Percentiles rank a stretch among this genome's conserved stretches.
phyloP scores from a whole-genome alignment of 352 stramenopile species.

The Pythium biforme region DNA sequence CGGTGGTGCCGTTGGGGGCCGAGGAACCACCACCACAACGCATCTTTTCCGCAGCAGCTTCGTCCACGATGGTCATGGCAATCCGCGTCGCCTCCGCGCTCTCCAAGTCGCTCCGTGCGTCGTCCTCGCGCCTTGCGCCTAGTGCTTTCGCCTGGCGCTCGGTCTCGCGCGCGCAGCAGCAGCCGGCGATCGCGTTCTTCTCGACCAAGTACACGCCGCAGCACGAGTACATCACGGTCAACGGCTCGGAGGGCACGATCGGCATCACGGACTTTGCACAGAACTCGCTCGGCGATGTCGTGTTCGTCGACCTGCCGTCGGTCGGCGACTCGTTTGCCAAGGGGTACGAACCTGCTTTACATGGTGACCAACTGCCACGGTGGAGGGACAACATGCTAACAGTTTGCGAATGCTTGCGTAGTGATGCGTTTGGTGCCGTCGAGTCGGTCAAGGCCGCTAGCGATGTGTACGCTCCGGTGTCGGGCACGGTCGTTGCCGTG shows the following conservation, averaged over 20 bases:
- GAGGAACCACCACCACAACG: conserved; percentile 12
- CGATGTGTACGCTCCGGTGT: conserved; percentile 95
- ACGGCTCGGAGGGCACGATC: conserved; percentile 84
- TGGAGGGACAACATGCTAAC: not conserved
- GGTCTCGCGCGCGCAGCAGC: conserved; percentile 38
- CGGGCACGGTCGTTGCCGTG: conserved; percentile 91
- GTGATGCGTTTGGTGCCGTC: conserved; percentile 94
- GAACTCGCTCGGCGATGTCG: conserved; percentile 95
- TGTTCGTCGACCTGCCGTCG: conserved; percentile 96
- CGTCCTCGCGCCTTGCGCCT: conserved; percentile 18
- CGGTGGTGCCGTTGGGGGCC: conserved; percentile 11
- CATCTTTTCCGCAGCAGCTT: not conserved
- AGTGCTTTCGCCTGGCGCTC: conserved; percentile 31
- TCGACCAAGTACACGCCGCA: conserved; percentile 85
- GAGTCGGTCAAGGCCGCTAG: conserved; percentile 99
- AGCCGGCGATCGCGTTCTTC: conserved; percentile 49
- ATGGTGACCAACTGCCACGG: not conserved
- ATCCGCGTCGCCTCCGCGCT: conserved; percentile 50
- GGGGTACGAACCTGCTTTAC: conserved; percentile 49
- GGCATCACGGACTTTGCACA: conserved; percentile 98
- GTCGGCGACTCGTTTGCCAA: conserved; percentile 94
- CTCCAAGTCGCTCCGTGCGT: conserved; percentile 52
- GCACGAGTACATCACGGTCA: conserved; percentile 84
- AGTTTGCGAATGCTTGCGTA: conserved; percentile 30
- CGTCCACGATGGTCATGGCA: conserved; percentile 38